These are phyloP conservation scores for Aspergillus asperescens DNA, from an alignment of 495 filamentous ascomycete species.

Conservation along the genomic window DNA sequence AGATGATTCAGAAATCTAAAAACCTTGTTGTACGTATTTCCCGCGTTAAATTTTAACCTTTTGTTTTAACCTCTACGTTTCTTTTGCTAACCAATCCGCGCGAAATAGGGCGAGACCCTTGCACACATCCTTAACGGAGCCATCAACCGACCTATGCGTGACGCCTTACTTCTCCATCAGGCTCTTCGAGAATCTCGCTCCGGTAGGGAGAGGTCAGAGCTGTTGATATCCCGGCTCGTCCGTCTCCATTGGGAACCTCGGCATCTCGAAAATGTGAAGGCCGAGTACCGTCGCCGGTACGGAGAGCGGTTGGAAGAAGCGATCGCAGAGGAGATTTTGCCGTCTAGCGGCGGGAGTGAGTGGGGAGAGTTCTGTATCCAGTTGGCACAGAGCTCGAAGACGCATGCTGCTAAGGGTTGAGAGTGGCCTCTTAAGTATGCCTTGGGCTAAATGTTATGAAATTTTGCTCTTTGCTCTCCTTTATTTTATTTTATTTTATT, in stretches of 20 bases:
- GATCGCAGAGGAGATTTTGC: slow-evolving; percentile 47
- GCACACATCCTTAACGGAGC: slow-evolving; percentile 95
- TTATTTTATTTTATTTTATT: too few species aligned
- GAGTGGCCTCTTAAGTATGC: neutral
- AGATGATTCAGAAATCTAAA: slow-evolving; percentile 79
- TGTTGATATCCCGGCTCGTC: slow-evolving; percentile 75
- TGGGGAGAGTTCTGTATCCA: slow-evolving; percentile 57
- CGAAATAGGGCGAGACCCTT: slow-evolving; percentile 78
- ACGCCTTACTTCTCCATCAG: slow-evolving; percentile 91
- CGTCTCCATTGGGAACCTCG: slow-evolving; percentile 78
- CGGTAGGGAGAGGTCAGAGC: slow-evolving; percentile 69
- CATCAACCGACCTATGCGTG: slow-evolving; percentile 90
- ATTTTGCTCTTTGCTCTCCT: too few species aligned
- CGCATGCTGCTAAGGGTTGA: slow-evolving; percentile 5
- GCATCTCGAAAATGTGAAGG: slow-evolving; percentile 68
- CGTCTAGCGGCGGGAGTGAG: slow-evolving; percentile 34
- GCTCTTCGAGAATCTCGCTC: slow-evolving; percentile 61
- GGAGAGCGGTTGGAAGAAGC: slow-evolving; percentile 60
- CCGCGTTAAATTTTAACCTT: slow-evolving; percentile 3
- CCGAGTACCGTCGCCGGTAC: slow-evolving; percentile 66
- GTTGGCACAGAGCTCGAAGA: slow-evolving; percentile 42
- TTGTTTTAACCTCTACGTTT: neutral
- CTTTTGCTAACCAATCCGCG: neutral
- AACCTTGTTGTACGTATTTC: slow-evolving; percentile 77
- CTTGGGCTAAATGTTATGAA: neutral